Base-by-base conservation (phyloP, 257 asterid genomes). In the Scutellaria baicalensis region DNA sequence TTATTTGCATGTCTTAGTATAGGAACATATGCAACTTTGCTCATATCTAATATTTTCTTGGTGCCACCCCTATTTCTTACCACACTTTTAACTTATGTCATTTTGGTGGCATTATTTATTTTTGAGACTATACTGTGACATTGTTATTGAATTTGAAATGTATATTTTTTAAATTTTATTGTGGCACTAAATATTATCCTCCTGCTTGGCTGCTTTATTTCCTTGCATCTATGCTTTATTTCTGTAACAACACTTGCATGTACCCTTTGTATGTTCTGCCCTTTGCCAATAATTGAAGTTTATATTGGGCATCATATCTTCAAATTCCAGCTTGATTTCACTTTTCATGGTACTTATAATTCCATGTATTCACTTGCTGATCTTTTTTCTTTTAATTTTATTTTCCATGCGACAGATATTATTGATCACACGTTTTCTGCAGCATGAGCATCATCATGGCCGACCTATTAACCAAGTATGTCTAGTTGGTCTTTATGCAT, bases 361-460 rank as follows among this genome's bases (percentile, higher is more conserved):
- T 59, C 39, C 38, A 59, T 56, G 51, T 60, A 33, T 70, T 79
- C 42, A 59, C 68, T 68, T 79, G 63, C 78, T 81, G 44, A 75
- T 64, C 56, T 70, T 75, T 75, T 49, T 60, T 55, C 40, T 39
- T 72, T 27, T 27, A 2, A 2, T 27, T 27, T 27, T 27, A 39
- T 72, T 70, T 64, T 40, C 49, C 71, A 42, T 78, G 79, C 69
- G 70, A 72, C 88, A 93, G 99, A 82, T 89, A 66, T 69, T 94
- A 52, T 69, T 91, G 83, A 89, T 94, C 76, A 89, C 93, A 48
- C 96, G 97, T 59, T 94, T 89, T 80, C 85, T 94, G 83, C 99
- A 94, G 90, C 97, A 94, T 76, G 97, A 89, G 81, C 97, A 88
- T 88, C 99, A 94, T 81, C 93, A 89, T 65, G 90, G 97, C 60